phyloP scores from a whole-genome alignment of 1,284 basidiomycete genomes.

The Sphagnurus paluster region DNA sequence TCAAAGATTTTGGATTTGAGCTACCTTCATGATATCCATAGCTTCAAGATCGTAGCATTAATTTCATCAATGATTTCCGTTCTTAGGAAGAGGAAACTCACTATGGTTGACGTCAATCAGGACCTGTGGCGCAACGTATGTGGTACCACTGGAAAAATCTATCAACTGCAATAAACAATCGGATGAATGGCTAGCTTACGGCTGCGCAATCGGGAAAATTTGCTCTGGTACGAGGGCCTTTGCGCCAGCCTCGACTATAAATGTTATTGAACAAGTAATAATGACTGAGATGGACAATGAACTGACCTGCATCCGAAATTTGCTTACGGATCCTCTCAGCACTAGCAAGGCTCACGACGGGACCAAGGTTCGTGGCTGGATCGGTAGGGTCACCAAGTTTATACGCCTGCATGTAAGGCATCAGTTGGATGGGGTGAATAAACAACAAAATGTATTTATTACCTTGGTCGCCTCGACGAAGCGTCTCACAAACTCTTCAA shows the following conservation, averaged over 20 bases:
- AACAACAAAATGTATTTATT: neutral
- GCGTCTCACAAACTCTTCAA: constrained; percentile 78
- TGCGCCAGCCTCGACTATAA: constrained; percentile 74
- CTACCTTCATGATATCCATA: constrained; percentile 88
- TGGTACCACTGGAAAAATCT: constrained; percentile 58
- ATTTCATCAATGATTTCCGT: neutral
- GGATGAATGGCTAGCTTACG: constrained; percentile 45
- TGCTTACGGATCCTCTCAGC: constrained; percentile 86
- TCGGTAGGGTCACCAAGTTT: constrained; percentile 85
- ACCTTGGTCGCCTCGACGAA: constrained; percentile 79
- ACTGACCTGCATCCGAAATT: constrained; percentile 76
- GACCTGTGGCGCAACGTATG: constrained; percentile 89
- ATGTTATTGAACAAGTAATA: neutral
- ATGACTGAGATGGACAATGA: neutral
- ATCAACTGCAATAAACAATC: neutral
- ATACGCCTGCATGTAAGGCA: constrained; percentile 53
- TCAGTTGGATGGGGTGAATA: neutral
- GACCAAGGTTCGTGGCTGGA: constrained; percentile 78
- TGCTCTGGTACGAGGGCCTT: constrained; percentile 73
- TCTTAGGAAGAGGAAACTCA: constrained; percentile 40
- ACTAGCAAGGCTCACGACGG: constrained; percentile 86
- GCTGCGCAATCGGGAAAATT: constrained; percentile 67
- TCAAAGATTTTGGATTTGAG: neutral
- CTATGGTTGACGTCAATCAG: constrained; percentile 86
- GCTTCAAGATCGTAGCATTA: constrained; percentile 36